These are phyloP conservation scores for Globisporangium nagaii DNA, from an alignment of 352 stramenopile genomes.

Conservation along the genomic window DNA sequence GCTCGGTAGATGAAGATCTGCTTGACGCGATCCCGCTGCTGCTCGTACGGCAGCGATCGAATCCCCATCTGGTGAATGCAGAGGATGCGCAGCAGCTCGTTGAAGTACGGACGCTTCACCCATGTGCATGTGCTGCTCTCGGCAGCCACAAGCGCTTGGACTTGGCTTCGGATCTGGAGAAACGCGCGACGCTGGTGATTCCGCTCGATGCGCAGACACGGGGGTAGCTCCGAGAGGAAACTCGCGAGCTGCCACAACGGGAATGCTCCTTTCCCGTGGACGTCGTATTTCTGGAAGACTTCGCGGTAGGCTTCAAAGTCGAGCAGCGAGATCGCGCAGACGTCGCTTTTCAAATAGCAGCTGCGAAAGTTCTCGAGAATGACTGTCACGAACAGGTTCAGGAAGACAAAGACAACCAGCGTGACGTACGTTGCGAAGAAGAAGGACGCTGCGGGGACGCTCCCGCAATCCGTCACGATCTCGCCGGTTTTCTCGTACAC, in stretches of 20 bases:
- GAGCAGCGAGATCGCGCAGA: constrained; percentile 67
- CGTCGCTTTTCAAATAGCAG: constrained; percentile 73
- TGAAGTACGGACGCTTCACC: constrained; percentile 62
- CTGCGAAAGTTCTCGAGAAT: constrained; percentile 80
- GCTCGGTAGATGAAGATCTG: constrained; percentile 81
- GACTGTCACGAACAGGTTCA: constrained; percentile 81
- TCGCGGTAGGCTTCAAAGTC: constrained; percentile 73
- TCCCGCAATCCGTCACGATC: constrained; percentile 62
- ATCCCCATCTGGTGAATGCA: constrained; percentile 83
- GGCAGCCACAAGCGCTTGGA: constrained; percentile 39
- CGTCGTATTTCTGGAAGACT: constrained; percentile 64
- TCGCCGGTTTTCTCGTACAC: constrained; percentile 22
- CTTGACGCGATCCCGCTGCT: constrained; percentile 76
- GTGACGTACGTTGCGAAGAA: constrained; percentile 77
- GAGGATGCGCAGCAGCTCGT: constrained; percentile 64
- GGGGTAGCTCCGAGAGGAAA: constrained; percentile 54
- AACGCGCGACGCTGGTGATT: constrained; percentile 44
- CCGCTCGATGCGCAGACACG: constrained; percentile 39
- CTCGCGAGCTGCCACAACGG: constrained; percentile 58
- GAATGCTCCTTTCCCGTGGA: constrained; percentile 42
- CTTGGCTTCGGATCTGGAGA: constrained; percentile 63
- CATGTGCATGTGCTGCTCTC: constrained; percentile 16
- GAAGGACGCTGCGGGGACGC: constrained; percentile 25
- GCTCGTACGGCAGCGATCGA: constrained; percentile 69
- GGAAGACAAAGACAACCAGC: constrained; percentile 74